A percentile compares a stretch with the other conserved stretches of the same genome.
Evolutionary conservation across 805 yeast genomes (phyloP).

Genomic region (Ogataea pini): DNA sequence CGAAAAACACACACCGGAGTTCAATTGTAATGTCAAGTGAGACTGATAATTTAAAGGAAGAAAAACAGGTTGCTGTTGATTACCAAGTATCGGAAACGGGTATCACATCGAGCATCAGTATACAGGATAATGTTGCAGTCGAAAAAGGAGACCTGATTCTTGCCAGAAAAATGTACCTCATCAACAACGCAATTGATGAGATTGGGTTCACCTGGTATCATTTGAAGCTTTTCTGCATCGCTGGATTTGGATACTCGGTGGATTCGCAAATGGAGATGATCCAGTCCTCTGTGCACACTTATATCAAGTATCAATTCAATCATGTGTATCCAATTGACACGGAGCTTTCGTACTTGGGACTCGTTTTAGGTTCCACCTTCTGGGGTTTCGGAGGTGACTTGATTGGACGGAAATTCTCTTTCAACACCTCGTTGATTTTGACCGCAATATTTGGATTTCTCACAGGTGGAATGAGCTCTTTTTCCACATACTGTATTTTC

Average conservation of each 20-base stretch:
- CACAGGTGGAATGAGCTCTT: slow-evolving; percentile 48
- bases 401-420: slow-evolving; percentile 51
- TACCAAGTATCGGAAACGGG: slow-evolving; percentile 13
- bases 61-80: not conserved
- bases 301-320: slow-evolving; percentile 44
- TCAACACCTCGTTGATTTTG: slow-evolving; percentile 46
- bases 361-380: slow-evolving; percentile 49
- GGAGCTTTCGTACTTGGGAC: slow-evolving; percentile 46
- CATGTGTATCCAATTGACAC: slow-evolving; percentile 41
- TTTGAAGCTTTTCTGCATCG: slow-evolving; percentile 43
- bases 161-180: slow-evolving; percentile 38
- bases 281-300: slow-evolving; percentile 44
- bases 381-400: slow-evolving; percentile 58
- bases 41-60: not conserved
- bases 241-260: slow-evolving; percentile 52
- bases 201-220: slow-evolving; percentile 57
- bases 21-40: too few species aligned
- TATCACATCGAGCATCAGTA: slow-evolving; percentile 10
- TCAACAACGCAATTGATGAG: slow-evolving; percentile 52
- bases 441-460: slow-evolving; percentile 48
- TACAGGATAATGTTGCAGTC: slow-evolving; percentile 21
- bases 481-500: slow-evolving; percentile 48
- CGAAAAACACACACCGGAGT: too few species aligned
- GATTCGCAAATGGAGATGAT: slow-evolving; percentile 47
- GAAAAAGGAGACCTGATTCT: slow-evolving; percentile 38